Conservation (phyloP, 768 basidiomycete species). For the Mycena galopus region DNA sequence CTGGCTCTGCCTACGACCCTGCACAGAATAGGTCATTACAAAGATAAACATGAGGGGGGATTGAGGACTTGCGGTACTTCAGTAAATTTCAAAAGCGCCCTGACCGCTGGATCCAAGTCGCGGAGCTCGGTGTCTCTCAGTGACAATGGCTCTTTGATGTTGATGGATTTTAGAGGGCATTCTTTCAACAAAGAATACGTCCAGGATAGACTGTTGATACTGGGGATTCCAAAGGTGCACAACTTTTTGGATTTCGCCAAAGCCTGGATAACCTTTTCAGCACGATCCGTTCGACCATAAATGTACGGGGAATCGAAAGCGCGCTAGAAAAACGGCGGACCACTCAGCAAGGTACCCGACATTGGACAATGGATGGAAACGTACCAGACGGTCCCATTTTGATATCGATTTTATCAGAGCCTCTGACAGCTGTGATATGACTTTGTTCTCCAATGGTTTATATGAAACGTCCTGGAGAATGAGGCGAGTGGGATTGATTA, state of each 20-base stretch:
- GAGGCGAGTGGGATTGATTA: conserved; percentile 19
- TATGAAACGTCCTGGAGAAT: background rate
- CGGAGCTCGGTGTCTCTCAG: no score
- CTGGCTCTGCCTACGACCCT: background rate
- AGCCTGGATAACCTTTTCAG: background rate
- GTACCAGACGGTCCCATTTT: conserved; percentile 21
- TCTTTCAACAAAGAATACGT: background rate
- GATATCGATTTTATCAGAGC: background rate
- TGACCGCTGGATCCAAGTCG: background rate
- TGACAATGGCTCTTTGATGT: background rate
- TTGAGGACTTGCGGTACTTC: background rate
- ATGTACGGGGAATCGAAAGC: no score
- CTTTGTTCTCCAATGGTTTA: conserved; percentile 3
- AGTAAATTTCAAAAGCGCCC: background rate
- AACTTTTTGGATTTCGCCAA: background rate
- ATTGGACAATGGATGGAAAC: background rate
- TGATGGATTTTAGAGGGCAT: background rate
- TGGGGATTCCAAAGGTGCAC: conserved; percentile 4
- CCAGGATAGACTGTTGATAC: background rate
- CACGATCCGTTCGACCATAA: background rate
- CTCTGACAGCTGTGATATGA: background rate
- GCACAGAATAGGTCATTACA: no score
- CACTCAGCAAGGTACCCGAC: background rate
- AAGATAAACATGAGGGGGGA: background rate
- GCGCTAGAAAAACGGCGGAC: background rate